Base-by-base conservation (phyloP, 2,329 filamentous ascomycete species). In the Didymella pinodella region DNA sequence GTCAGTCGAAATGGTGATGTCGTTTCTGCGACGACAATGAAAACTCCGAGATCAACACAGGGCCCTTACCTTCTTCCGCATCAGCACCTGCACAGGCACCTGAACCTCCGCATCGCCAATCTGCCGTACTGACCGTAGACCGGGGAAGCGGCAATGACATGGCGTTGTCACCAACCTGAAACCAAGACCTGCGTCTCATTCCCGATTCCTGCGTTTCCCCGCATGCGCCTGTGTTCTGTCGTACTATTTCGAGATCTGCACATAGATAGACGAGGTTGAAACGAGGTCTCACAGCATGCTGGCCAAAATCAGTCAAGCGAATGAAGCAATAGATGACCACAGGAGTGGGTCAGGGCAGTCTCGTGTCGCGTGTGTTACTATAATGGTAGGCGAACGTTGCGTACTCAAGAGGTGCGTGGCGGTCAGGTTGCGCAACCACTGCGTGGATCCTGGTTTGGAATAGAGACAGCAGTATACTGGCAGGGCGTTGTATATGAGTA, bases 221-320 rank as follows among this genome's bases (percentile, higher is more conserved):
- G 57, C 66, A 64, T 58, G 49, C 59, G 61, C 53, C 55, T 60
- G 69, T 71, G 70, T 50, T 54, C 66, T 67, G 67, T 68, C 63
- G 66, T 63, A 65, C 61, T 70, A 68, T 71, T 71, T 71, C 55
- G 32, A 69, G 66, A 68, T 69, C 62, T 63, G 61, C 61, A 52
- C 59, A 63, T 62, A 70, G 56, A 69, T 73, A 47, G 25, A 54
- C 50, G 50, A 57, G 36, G 43, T 29, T 34, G 36, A 52, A 25
- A 48, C 48, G 48, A 59, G 40, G 56, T 73, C 31, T 40, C 59
- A 70, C 71, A 11, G 53, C 66, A 61, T 36, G 25, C 43, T 50
- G 56, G 49, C 26, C 50, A 46, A 46, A 26, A 46, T 48, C 57
- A 44, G 62, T 53, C 57, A 48, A 36, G 44, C 46, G 54, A 31